Percentiles rank a stretch among this genome's conserved stretches.
phyloP scores from a whole-genome alignment of 2,329 filamentous ascomycete species.

The Trichoderma sp. region DNA sequence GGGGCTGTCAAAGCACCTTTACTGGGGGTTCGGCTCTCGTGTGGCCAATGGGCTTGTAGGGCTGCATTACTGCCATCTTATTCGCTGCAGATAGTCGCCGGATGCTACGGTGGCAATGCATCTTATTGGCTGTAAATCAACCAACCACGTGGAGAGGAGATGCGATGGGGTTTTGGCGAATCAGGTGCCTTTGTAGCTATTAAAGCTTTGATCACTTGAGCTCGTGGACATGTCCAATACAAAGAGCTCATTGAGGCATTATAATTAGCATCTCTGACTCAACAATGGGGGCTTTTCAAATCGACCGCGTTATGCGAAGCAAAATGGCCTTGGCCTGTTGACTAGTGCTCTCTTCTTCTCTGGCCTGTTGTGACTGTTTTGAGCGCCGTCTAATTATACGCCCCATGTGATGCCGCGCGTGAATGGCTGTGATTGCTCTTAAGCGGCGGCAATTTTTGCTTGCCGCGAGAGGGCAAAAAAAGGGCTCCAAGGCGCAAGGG shows the following conservation, averaged over 20 bases:
- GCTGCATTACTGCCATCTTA: neutral
- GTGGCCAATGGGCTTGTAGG: constrained; percentile 11
- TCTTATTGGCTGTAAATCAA: constrained; percentile 16
- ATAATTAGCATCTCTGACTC: neutral
- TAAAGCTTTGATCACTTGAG: neutral
- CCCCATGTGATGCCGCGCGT: constrained; percentile 20
- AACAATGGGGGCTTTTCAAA: neutral
- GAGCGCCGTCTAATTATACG: constrained; percentile 3
- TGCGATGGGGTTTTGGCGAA: neutral
- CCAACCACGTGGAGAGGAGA: constrained; percentile 1
- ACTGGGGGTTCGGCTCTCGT: neutral
- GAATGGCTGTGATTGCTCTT: constrained; percentile 14
- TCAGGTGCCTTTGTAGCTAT: neutral
- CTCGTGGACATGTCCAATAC: neutral
- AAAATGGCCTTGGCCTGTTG: neutral
- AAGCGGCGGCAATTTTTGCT: constrained; percentile 1
- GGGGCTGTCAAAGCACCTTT: neutral
- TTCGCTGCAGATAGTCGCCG: constrained; percentile 12
- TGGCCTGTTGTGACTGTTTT: neutral
- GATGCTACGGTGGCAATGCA: neutral
- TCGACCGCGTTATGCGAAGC: neutral
- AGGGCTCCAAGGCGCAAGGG: no score
- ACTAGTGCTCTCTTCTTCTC: neutral
- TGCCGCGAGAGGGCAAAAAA: neutral
- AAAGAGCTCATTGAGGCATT: neutral